These are phyloP conservation scores for Penicillium paradoxum DNA, from an alignment of 495 filamentous ascomycete genomes.

Conservation along the genomic window DNA sequence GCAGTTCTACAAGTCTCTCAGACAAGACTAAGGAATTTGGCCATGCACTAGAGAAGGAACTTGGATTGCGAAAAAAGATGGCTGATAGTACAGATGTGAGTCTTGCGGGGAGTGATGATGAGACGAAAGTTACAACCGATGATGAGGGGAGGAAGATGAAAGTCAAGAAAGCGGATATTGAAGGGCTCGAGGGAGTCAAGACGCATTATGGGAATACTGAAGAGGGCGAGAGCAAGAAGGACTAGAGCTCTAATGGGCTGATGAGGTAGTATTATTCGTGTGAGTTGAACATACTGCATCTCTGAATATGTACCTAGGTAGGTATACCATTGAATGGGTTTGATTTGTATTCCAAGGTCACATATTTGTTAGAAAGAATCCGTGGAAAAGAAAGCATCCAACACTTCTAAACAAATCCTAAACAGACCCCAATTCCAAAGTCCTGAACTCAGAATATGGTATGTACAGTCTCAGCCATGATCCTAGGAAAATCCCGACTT, in stretches of 20 bases:
- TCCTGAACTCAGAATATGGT: too few relatives aligned
- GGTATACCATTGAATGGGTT: too few relatives aligned
- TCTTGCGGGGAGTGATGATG: slow-evolving; percentile 58
- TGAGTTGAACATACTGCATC: too few relatives aligned
- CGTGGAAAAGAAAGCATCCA: too few relatives aligned
- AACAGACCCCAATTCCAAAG: too few relatives aligned
- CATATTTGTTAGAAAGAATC: too few relatives aligned
- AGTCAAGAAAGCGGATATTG: slow-evolving; percentile 10
- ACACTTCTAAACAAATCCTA: too few relatives aligned
- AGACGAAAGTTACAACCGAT: slow-evolving; percentile 17
- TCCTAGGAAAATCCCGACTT: too few relatives aligned
- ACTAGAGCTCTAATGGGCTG: not conserved
- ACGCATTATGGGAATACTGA: slow-evolving; percentile 21
- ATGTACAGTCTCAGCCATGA: too few relatives aligned
- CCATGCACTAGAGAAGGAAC: slow-evolving; percentile 44
- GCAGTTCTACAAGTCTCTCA: slow-evolving; percentile 3
- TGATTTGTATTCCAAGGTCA: too few relatives aligned
- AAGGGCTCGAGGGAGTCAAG: slow-evolving; percentile 29
- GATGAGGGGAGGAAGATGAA: slow-evolving; percentile 13
- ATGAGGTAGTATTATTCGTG: not conserved
- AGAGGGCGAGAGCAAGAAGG: not conserved
- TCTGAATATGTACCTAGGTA: too few relatives aligned
- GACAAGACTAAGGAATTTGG: slow-evolving; percentile 10
- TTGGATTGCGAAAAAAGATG: slow-evolving; percentile 61
- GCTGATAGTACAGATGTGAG: slow-evolving; percentile 60